phyloP scores from a whole-genome alignment of 345 rosid species.

The Lepidium didymum region DNA sequence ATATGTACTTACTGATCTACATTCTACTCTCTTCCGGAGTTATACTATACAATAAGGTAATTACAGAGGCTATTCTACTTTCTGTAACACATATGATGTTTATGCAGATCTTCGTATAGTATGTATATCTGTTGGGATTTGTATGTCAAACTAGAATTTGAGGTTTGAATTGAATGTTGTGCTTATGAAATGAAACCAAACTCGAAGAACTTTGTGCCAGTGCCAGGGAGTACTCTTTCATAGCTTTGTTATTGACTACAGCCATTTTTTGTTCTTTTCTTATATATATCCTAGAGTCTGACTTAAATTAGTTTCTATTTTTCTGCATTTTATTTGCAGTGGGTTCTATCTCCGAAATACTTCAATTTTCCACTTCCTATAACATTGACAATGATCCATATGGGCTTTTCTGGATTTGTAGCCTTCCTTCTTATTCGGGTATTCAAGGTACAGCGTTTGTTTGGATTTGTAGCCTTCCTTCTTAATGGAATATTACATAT shows the following conservation, averaged over 20 bases:
- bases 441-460: conserved; percentile 66
- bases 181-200: neutral
- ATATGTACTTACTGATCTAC: conserved; percentile 73
- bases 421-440: conserved; percentile 86
- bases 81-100: neutral
- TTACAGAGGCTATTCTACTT: neutral
- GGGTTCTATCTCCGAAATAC: conserved; percentile 90
- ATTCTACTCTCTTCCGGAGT: conserved; percentile 84
- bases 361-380: conserved; percentile 89
- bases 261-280: neutral
- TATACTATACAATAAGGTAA: conserved; percentile 91
- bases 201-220: neutral
- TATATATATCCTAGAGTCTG: neutral
- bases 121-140: neutral
- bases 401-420: conserved; percentile 77
- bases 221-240: neutral
- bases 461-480: conserved; percentile 63
- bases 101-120: neutral
- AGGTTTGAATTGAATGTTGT: neutral
- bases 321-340: conserved; percentile 45
- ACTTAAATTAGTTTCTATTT: neutral
- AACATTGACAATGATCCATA: conserved; percentile 91
- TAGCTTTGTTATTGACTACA: neutral
- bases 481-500: conserved; percentile 16
- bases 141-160: neutral